Percentiles rank a stretch among this genome's conserved stretches.
Evolutionary conservation across 495 filamentous ascomycete species (phyloP).

Genomic region (Penicillium daleae): DNA sequence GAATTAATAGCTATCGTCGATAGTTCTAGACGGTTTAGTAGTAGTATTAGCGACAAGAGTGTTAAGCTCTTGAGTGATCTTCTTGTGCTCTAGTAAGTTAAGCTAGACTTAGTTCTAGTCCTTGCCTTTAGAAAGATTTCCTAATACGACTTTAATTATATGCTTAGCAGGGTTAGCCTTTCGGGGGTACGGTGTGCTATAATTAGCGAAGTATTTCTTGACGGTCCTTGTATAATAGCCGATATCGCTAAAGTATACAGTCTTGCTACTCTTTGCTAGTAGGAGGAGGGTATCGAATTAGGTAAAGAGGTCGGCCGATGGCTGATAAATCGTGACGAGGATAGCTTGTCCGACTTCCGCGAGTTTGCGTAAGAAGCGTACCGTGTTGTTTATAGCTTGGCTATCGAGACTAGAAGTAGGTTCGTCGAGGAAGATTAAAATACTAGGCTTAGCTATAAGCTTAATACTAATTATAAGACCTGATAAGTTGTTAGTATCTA

Average conservation of each 20-base stretch:
- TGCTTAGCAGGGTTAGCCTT: conserved; percentile 84
- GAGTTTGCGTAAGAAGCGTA: conserved; percentile 66
- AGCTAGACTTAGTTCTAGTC: conserved; percentile 70
- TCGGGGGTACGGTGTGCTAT: conserved; percentile 72
- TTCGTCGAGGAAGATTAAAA: conserved; percentile 77
- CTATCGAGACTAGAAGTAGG: too few relatives aligned
- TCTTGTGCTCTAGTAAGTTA: conserved; percentile 53
- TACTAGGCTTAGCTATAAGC: conserved; percentile 65
- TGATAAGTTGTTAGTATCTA: conserved; percentile 13
- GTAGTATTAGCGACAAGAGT: conserved; percentile 51
- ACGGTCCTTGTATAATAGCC: conserved; percentile 53
- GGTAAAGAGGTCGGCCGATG: conserved; percentile 69
- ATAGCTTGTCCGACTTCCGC: conserved; percentile 71
- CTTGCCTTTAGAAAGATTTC: conserved; percentile 33
- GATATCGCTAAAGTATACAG: conserved; percentile 72
- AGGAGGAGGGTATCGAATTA: conserved; percentile 74
- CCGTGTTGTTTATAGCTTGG: conserved; percentile 67
- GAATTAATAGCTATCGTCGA: conserved; percentile 53
- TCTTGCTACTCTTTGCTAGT: conserved; percentile 68
- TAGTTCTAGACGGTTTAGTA: conserved; percentile 33
- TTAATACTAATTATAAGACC: conserved; percentile 70
- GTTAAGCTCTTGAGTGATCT: conserved; percentile 50
- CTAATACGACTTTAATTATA: conserved; percentile 82
- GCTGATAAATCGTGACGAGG: conserved; percentile 77
- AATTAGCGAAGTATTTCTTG: conserved; percentile 76